These are phyloP conservation scores for Tritrichomonas musculus DNA, from an alignment of 208 protist species.

Conservation along the genomic window DNA sequence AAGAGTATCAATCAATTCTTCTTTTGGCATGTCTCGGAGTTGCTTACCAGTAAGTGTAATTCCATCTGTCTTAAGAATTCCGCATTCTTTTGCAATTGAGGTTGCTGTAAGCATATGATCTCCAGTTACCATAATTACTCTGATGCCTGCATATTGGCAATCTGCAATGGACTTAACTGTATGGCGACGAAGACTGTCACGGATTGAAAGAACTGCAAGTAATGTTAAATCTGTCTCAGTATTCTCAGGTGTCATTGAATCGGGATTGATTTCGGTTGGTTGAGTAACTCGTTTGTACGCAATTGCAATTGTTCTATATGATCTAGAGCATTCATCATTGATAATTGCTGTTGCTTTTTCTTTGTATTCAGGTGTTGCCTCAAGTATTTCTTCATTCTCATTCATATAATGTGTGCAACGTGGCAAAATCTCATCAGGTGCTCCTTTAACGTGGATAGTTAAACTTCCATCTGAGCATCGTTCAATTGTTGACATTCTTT, in stretches of 20 bases:
- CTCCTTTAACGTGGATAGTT: constrained; percentile 30
- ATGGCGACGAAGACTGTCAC: background rate
- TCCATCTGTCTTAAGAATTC: constrained; percentile 15
- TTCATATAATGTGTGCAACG: background rate
- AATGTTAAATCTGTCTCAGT: constrained; percentile 32
- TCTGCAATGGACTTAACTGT: constrained; percentile 41
- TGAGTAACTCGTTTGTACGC: background rate
- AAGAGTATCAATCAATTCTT: constrained; percentile 19
- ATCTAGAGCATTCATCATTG: background rate
- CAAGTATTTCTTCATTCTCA: background rate
- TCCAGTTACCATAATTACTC: constrained; percentile 82
- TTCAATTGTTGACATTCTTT: background rate
- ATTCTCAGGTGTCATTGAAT: background rate
- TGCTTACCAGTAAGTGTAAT: background rate
- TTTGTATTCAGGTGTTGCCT: background rate
- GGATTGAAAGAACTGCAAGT: background rate
- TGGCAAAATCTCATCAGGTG: constrained; percentile 30
- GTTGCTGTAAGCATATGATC: constrained; percentile 73
- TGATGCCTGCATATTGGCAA: constrained; percentile 68
- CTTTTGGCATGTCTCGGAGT: constrained; percentile 40
- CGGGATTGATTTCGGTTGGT: background rate
- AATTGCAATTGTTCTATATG: background rate
- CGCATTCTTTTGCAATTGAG: constrained; percentile 63
- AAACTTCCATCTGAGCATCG: background rate
- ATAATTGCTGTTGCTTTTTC: background rate